Evolutionary conservation across 2,329 filamentous ascomycete genomes (phyloP).

Genomic region (Cercospora sp.): DNA sequence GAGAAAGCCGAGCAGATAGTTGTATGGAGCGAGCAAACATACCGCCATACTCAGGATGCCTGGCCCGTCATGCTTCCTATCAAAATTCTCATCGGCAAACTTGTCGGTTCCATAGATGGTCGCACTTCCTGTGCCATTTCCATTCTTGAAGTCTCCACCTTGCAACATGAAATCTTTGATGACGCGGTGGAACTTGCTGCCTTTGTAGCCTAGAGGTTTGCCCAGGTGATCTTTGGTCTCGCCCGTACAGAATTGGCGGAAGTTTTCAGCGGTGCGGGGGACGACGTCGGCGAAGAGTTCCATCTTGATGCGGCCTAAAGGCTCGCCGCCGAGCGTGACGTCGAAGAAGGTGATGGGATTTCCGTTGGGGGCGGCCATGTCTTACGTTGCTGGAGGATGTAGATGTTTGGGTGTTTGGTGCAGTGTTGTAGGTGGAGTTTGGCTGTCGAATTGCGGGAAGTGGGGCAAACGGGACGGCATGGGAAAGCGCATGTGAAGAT

Average conservation of each 20-base stretch:
- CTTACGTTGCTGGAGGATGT: not conserved
- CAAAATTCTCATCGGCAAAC: constrained; percentile 91
- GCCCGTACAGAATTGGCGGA: constrained; percentile 94
- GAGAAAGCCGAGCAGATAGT: not conserved
- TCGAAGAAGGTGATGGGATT: constrained; percentile 70
- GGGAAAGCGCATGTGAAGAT: not conserved
- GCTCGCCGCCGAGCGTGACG: constrained; percentile 78
- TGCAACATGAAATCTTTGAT: constrained; percentile 98
- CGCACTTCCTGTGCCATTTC: constrained; percentile 84
- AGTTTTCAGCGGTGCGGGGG: constrained; percentile 84
- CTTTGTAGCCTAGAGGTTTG: constrained; percentile 88
- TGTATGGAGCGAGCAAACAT: constrained; percentile 40
- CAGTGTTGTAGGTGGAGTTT: not conserved
- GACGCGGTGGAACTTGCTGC: constrained; percentile 89
- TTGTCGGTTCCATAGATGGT: constrained; percentile 81
- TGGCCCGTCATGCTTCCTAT: constrained; percentile 71
- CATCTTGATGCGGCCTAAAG: constrained; percentile 83
- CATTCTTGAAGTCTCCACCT: constrained; percentile 91
- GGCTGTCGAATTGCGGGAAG: not conserved
- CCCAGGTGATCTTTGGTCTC: constrained; percentile 79
- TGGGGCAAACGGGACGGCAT: not conserved
- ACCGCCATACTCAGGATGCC: constrained; percentile 93
- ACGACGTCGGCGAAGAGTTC: constrained; percentile 85
- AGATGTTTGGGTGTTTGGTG: not conserved
- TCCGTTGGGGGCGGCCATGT: constrained; percentile 11